Percentiles rank a stretch among this genome's conserved stretches.
Evolutionary conservation across 176 grass and related monocot genomes (phyloP).

Genomic region (Oryza australiensis): DNA sequence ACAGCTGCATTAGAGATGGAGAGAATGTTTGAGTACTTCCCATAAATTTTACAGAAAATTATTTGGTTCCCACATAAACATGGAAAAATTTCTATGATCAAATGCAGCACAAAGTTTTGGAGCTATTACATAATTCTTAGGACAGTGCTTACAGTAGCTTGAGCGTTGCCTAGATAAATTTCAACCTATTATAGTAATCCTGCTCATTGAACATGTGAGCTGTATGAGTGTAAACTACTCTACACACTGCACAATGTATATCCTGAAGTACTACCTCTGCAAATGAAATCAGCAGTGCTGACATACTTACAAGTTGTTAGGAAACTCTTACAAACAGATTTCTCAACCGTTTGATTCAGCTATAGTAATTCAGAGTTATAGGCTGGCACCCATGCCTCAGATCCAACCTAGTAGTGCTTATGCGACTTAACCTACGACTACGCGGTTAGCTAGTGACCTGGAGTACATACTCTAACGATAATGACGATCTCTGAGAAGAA

Average conservation of each 20-base stretch:
- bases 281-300: neutral
- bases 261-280: neutral
- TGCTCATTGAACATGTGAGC: neutral
- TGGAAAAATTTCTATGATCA: neutral
- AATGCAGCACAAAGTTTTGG: neutral
- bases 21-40: too few relatives aligned
- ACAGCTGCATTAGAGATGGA: too few relatives aligned
- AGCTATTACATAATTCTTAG: neutral
- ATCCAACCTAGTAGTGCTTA: neutral
- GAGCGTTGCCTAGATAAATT: neutral
- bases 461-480: neutral
- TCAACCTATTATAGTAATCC: neutral
- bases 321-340: too few relatives aligned
- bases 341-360: too few relatives aligned
- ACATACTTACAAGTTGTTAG: too few relatives aligned
- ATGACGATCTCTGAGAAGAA: neutral
- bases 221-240: neutral
- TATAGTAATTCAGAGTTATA: neutral
- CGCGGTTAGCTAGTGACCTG: neutral
- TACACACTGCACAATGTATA: neutral
- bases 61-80: neutral
- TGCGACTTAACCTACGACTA: conserved; percentile 4
- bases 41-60: neutral
- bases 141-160: neutral
- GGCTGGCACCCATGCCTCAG: neutral